phyloP scores from a whole-genome alignment of 2,329 filamentous ascomycete species.

The Botrytis aclada region DNA sequence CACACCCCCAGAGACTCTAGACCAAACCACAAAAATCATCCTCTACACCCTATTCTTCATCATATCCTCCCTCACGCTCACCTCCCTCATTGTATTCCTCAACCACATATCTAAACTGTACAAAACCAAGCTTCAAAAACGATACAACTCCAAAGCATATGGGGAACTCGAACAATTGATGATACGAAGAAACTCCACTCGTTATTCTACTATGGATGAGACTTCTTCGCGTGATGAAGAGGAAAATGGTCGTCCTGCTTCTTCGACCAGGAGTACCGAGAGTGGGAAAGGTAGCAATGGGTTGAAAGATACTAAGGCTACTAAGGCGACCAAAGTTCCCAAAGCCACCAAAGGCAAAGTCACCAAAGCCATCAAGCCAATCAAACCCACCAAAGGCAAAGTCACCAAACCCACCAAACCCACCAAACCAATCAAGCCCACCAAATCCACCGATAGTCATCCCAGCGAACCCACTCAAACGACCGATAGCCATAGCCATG shows the following conservation, averaged over 20 bases:
- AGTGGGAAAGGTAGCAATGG: neutral
- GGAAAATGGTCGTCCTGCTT: neutral
- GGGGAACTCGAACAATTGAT: neutral
- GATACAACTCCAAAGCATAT: neutral
- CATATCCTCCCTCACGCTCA: neutral
- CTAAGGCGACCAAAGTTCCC: neutral
- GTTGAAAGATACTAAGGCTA: neutral
- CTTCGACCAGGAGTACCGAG: neutral
- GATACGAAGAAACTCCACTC: neutral
- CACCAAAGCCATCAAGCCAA: neutral
- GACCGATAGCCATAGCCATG: too few species aligned
- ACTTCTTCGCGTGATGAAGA: neutral
- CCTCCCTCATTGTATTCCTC: neutral
- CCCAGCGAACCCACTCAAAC: neutral
- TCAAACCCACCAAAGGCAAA: neutral
- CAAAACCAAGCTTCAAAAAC: neutral
- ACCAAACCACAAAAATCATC: neutral
- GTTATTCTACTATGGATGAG: neutral
- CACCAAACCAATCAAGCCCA: neutral
- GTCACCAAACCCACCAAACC: rapidly evolving
- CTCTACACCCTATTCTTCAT: neutral
- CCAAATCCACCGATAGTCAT: rapidly evolving
- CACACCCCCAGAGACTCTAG: neutral
- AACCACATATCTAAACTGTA: neutral
- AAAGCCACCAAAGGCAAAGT: too few species aligned